Evolutionary conservation across 306 rosid genomes (phyloP).

Genomic region (Urtica urens): DNA sequence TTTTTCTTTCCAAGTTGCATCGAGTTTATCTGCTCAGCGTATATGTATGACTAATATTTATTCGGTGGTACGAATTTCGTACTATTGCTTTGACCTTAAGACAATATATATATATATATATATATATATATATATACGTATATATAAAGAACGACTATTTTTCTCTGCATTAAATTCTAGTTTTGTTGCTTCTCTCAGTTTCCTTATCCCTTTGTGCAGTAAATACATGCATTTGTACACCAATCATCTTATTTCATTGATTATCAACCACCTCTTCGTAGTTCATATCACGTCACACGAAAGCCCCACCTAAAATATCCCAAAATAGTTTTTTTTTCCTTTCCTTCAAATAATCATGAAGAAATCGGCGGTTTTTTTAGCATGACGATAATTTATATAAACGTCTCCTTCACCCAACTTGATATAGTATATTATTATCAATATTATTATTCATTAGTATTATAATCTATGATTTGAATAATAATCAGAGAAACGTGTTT

Average conservation of each 20-base stretch:
- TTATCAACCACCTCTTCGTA: not conserved
- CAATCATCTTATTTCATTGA: not conserved
- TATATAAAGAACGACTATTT: not conserved
- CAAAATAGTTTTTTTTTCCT: not conserved
- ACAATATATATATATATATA: too few relatives aligned
- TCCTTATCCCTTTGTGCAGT: not conserved
- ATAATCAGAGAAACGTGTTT: not conserved
- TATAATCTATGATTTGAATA: not conserved
- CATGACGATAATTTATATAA: too few relatives aligned
- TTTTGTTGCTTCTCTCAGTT: not conserved
- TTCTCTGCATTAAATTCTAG: not conserved
- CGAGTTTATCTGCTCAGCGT: too few relatives aligned
- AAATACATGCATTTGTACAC: not conserved
- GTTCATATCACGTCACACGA: not conserved
- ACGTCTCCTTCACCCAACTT: too few relatives aligned
- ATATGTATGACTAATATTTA: too few relatives aligned
- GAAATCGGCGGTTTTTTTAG: too few relatives aligned
- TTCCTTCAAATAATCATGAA: too few relatives aligned
- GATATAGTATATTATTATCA: too few relatives aligned
- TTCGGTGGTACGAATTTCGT: too few relatives aligned
- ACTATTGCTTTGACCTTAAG: too few relatives aligned
- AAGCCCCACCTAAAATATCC: not conserved
- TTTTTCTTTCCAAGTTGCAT: too few relatives aligned
- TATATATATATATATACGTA: not conserved
- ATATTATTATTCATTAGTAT: too few relatives aligned